Conservation (phyloP, 2,329 filamentous ascomycete species). For the Kalmusia sp. region DNA sequence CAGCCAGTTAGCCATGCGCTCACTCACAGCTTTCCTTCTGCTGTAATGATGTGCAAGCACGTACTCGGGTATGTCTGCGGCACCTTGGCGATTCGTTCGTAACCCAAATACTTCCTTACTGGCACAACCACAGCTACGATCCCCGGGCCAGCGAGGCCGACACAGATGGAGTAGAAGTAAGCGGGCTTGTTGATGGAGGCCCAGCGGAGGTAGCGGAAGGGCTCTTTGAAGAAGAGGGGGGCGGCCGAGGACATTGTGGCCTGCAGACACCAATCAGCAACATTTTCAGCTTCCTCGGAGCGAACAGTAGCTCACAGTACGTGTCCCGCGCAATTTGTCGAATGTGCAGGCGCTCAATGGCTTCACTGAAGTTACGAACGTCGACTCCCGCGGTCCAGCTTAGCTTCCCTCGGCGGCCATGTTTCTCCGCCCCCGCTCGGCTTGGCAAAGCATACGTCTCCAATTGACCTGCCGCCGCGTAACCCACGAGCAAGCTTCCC, state of each 20-base stretch:
- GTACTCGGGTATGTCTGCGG: conserved; percentile 93
- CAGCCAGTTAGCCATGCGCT: conserved; percentile 13
- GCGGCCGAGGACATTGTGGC: conserved; percentile 64
- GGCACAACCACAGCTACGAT: conserved; percentile 75
- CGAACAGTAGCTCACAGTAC: not conserved
- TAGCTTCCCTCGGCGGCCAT: conserved; percentile 20
- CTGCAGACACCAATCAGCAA: not conserved
- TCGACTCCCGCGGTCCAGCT: conserved; percentile 8
- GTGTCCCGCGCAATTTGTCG: not conserved
- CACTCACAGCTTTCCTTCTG: not conserved
- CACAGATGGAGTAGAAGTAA: conserved; percentile 83
- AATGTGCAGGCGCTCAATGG: conserved; percentile 22
- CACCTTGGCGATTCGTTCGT: conserved; percentile 70
- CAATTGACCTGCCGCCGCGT: conserved; percentile 30
- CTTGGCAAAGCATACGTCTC: conserved; percentile 51
- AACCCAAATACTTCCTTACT: conserved; percentile 73
- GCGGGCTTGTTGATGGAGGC: conserved; percentile 86
- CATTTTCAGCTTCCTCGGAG: not conserved
- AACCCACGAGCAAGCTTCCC: conserved; percentile 20
- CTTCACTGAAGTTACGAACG: conserved; percentile 21
- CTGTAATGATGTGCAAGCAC: conserved; percentile 45
- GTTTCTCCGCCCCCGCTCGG: conserved; percentile 31
- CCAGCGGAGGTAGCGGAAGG: conserved; percentile 87
- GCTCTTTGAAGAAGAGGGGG: conserved; percentile 80
- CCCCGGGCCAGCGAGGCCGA: conserved; percentile 77